These are phyloP conservation scores for Sclerotinia trifoliorum DNA, from an alignment of 2,329 filamentous ascomycete genomes.

Conservation along the genomic window DNA sequence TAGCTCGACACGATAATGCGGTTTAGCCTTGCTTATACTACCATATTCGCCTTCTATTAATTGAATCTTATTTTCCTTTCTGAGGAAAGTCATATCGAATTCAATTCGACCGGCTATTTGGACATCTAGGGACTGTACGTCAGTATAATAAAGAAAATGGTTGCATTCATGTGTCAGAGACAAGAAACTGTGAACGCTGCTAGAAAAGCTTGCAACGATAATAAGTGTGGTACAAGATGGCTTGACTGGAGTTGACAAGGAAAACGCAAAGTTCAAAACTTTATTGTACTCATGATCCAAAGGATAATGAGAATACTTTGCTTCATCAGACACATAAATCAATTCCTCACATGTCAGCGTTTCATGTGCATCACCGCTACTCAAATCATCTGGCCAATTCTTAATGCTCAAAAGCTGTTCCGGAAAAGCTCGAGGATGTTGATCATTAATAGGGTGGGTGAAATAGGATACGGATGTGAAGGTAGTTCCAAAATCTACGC, in stretches of 20 bases:
- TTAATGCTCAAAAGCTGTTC: slow-evolving; percentile 6
- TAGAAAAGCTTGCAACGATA: background rate
- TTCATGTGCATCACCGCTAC: background rate
- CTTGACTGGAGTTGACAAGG: background rate
- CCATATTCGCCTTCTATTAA: background rate
- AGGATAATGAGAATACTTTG: slow-evolving; percentile 22
- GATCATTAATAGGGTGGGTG: background rate
- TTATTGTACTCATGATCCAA: slow-evolving; percentile 22
- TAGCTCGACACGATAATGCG: slow-evolving; percentile 25
- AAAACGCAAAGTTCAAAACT: slow-evolving; percentile 14
- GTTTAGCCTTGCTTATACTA: background rate
- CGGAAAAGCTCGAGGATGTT: background rate
- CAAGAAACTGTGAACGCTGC: too few species aligned
- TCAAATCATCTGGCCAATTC: slow-evolving; percentile 13
- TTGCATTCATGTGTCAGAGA: too few species aligned
- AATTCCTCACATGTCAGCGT: slow-evolving; percentile 28
- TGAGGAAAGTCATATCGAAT: slow-evolving; percentile 28
- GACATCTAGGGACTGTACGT: slow-evolving; percentile 15
- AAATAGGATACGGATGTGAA: slow-evolving; percentile 10
- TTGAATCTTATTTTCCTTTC: slow-evolving; percentile 13
- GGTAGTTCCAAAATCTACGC: slow-evolving; percentile 12
- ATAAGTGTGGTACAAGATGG: background rate
- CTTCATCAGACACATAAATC: slow-evolving; percentile 25
- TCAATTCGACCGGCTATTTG: slow-evolving; percentile 25
- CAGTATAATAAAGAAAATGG: background rate